phyloP scores from a whole-genome alignment of 2,329 filamentous ascomycete species.

The Diatrype stigma region DNA sequence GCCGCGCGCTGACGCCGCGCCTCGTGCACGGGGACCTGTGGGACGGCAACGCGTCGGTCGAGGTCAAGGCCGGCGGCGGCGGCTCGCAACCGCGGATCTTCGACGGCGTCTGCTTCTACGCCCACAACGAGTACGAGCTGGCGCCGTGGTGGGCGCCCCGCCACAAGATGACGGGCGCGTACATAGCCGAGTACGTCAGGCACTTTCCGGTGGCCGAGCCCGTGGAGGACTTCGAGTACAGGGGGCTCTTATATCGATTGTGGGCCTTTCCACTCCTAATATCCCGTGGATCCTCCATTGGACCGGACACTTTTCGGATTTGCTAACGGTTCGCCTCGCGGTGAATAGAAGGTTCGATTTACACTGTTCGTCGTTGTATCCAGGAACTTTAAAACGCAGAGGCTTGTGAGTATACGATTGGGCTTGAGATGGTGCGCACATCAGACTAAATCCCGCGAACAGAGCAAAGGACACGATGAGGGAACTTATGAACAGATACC shows the following conservation, averaged over 20 bases:
- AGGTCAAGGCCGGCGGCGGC: slow-evolving; percentile 2
- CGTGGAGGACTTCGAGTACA: slow-evolving; percentile 13
- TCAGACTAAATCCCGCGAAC: background rate
- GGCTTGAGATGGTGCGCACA: background rate
- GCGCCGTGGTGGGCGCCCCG: slow-evolving; percentile 7
- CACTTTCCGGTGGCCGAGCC: slow-evolving; percentile 11
- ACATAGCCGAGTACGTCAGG: slow-evolving; percentile 2
- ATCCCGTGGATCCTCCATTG: background rate
- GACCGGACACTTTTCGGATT: background rate
- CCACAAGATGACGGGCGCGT: slow-evolving; percentile 1
- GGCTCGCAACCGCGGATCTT: slow-evolving; percentile 4
- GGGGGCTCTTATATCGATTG: slow-evolving; percentile 15
- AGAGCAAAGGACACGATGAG: background rate
- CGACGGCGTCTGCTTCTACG: slow-evolving; percentile 9
- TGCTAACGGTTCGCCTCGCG: accelerated
- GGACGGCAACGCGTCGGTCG: slow-evolving; percentile 11
- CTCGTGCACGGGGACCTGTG: slow-evolving; percentile 14
- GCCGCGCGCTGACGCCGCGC: slow-evolving; percentile 3
- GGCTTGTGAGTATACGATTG: background rate
- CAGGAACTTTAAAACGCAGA: background rate
- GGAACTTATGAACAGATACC: background rate
- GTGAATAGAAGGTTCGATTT: background rate
- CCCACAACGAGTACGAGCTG: slow-evolving; percentile 16
- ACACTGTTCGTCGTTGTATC: background rate
- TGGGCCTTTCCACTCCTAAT: no score